phyloP scores from a whole-genome alignment of 306 rosid species.

The Nissolia schottii region DNA sequence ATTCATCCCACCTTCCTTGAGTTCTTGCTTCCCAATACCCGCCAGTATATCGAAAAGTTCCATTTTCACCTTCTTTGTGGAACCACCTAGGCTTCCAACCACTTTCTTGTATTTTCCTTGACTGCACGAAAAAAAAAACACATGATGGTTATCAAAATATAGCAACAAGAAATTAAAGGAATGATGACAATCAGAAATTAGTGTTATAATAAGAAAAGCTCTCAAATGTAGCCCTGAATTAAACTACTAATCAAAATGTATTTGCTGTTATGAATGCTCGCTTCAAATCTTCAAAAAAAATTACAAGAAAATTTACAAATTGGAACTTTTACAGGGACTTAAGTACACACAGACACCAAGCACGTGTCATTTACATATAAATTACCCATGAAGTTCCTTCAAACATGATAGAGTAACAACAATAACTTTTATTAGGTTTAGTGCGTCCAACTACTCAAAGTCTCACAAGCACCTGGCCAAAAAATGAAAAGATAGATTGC shows the following conservation, averaged over 20 bases:
- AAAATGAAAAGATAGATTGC: neutral
- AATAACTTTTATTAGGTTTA: neutral
- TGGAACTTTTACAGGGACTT: neutral
- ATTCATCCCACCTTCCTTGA: slow-evolving; percentile 68
- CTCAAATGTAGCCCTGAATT: neutral
- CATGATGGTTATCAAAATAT: slow-evolving; percentile 6
- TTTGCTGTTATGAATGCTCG: neutral
- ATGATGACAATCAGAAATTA: too few relatives aligned
- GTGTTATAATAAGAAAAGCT: neutral
- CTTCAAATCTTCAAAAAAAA: neutral
- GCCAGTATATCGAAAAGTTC: slow-evolving; percentile 64
- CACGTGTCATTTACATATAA: neutral
- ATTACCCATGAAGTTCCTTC: neutral
- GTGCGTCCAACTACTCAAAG: neutral
- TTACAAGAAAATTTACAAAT: neutral
- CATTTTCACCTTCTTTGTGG: slow-evolving; percentile 57
- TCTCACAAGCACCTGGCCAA: neutral
- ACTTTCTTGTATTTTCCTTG: slow-evolving; percentile 90
- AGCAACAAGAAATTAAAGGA: too few relatives aligned
- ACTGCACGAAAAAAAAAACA: slow-evolving; percentile 47
- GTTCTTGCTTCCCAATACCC: slow-evolving; percentile 90
- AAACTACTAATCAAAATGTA: neutral
- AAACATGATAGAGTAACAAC: neutral
- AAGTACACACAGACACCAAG: neutral
- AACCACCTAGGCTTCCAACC: slow-evolving; percentile 98